Evolutionary conservation across 345 rosid species (phyloP).

Genomic region (Gynandropsis gynandra): DNA sequence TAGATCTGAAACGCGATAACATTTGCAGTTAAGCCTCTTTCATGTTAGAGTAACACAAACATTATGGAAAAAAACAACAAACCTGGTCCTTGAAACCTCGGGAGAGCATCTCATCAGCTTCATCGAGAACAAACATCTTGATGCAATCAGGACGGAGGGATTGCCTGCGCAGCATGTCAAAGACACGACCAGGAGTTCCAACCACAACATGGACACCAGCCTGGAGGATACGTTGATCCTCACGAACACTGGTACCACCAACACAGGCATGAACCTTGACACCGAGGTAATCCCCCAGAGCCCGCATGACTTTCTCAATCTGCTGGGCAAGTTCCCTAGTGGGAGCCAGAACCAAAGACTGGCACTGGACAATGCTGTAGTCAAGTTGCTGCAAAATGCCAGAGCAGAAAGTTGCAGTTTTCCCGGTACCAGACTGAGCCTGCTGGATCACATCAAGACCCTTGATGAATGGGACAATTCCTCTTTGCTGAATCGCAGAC

Average conservation of each 20-base stretch:
- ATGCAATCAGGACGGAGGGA: slow-evolving; percentile 66
- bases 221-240: slow-evolving; percentile 67
- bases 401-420: slow-evolving; percentile 77
- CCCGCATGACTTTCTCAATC: slow-evolving; percentile 85
- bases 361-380: slow-evolving; percentile 55
- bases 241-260: slow-evolving; percentile 80
- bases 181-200: slow-evolving; percentile 80
- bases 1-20: slow-evolving; percentile 29
- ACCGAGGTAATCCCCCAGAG: slow-evolving; percentile 71
- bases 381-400: slow-evolving; percentile 75
- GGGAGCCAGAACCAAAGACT: slow-evolving; percentile 72
- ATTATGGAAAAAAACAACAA: not conserved
- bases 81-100: slow-evolving; percentile 92
- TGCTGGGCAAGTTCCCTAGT: slow-evolving; percentile 80
- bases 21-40: not conserved
- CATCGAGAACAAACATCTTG: slow-evolving; percentile 72
- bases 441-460: slow-evolving; percentile 82
- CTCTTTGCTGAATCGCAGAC: slow-evolving; percentile 80
- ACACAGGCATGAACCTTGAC: slow-evolving; percentile 85
- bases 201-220: slow-evolving; percentile 83
- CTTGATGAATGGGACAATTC: slow-evolving; percentile 69
- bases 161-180: slow-evolving; percentile 75
- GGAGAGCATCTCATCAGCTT: slow-evolving; percentile 84
- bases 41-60: not conserved
- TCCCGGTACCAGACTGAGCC: slow-evolving; percentile 84